A percentile compares a stretch with the other conserved stretches of the same genome.
Conservation (phyloP, 2,329 filamentous ascomycete genomes). For the Neospermospora avenae region DNA sequence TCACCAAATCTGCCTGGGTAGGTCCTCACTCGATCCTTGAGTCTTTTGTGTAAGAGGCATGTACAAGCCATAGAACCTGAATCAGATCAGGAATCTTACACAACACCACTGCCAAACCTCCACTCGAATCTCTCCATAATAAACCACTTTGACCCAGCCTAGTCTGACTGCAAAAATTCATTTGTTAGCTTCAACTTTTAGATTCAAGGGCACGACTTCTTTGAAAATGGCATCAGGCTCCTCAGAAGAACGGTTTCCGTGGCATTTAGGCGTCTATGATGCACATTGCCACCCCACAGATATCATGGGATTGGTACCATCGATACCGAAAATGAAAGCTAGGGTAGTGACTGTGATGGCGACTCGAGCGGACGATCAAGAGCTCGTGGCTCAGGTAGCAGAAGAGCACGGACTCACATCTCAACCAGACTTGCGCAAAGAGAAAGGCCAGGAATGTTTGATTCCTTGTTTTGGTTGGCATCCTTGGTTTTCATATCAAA, state of each 20-base stretch:
- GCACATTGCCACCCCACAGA: conserved; percentile 85
- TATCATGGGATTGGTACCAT: conserved; percentile 59
- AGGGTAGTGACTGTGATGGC: conserved; percentile 71
- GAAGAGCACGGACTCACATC: conserved; percentile 47
- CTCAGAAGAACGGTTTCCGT: conserved; percentile 50
- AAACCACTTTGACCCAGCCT: too few relatives aligned
- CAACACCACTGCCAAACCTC: too few relatives aligned
- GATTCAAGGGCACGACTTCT: too few relatives aligned
- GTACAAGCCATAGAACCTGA: too few relatives aligned
- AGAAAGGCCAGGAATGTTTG: conserved; percentile 40
- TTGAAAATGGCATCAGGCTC: background rate
- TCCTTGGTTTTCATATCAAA: conserved; percentile 79
- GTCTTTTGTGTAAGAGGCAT: too few relatives aligned
- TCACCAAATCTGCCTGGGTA: too few relatives aligned
- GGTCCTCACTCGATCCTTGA: too few relatives aligned
- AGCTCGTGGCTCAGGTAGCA: conserved; percentile 64
- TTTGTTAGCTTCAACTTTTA: too few relatives aligned
- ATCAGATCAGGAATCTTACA: too few relatives aligned
- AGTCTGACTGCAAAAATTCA: too few relatives aligned
- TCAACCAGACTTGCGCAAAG: conserved; percentile 28
- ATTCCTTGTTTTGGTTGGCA: conserved; percentile 84
- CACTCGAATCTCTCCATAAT: too few relatives aligned
- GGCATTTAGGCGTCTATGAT: conserved; percentile 69
- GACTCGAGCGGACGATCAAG: conserved; percentile 71
- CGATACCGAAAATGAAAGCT: conserved; percentile 63